Evolutionary conservation across 1,284 basidiomycete genomes (phyloP).

Genomic region (Tylopilus sp.): DNA sequence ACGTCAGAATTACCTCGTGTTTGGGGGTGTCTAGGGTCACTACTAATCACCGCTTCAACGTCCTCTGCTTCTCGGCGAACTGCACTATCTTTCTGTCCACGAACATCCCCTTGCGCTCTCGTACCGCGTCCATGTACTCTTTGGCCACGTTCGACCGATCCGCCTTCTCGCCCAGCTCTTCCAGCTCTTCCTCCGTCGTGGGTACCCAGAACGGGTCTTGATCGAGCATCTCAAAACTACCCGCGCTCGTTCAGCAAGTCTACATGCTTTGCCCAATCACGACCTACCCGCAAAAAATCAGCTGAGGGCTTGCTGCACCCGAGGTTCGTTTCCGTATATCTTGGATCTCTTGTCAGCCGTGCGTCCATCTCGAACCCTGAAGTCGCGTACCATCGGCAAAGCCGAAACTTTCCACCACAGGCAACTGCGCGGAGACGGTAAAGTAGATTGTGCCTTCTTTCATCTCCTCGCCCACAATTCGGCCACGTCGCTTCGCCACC

Average conservation of each 20-base stretch:
- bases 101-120: conserved; percentile 92
- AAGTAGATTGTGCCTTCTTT: conserved; percentile 97
- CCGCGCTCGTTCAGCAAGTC: conserved; percentile 17
- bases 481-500: conserved; percentile 83
- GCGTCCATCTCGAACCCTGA: background rate
- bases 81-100: conserved; percentile 91
- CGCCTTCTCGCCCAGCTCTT: conserved; percentile 94
- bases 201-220: conserved; percentile 99
- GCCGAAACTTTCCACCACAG: conserved; percentile 95
- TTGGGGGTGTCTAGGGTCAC: background rate
- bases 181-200: conserved; percentile 94
- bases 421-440: conserved; percentile 85
- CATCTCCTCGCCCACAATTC: conserved; percentile 96
- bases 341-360: conserved; percentile 14
- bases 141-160: conserved; percentile 94
- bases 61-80: conserved; percentile 93
- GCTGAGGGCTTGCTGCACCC: conserved; percentile 92
- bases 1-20: conserved; percentile 1
- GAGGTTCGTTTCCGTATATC: conserved; percentile 96
- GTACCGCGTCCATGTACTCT: conserved; percentile 87
- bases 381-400: conserved; percentile 80
- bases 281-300: conserved; percentile 88
- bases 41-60: conserved; percentile 73
- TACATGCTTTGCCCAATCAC: background rate
- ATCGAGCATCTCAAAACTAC: conserved; percentile 81